These are phyloP conservation scores for Solanum pimpinellifolium DNA, from an alignment of 257 asterid genomes.

Conservation along the genomic window DNA sequence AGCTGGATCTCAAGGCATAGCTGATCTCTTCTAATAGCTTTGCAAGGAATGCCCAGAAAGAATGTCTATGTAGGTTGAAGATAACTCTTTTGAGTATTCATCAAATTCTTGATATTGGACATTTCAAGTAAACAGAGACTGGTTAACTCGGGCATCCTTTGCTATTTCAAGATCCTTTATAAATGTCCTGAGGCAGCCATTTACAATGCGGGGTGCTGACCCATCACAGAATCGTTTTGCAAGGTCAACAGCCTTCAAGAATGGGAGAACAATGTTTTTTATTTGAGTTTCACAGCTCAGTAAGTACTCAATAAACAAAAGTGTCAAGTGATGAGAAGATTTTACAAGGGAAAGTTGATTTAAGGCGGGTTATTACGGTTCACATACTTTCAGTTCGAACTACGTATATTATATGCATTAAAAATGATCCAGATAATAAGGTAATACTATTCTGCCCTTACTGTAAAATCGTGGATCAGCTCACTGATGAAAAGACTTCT, in stretches of 20 bases:
- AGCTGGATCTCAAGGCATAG: background rate
- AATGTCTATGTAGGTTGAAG: background rate
- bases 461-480: background rate
- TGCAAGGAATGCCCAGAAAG: background rate
- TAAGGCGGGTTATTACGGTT: background rate
- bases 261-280: background rate
- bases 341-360: background rate
- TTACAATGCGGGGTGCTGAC: constrained; percentile 81
- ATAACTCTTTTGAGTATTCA: background rate
- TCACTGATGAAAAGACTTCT: background rate
- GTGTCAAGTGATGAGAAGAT: background rate
- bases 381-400: background rate
- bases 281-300: background rate
- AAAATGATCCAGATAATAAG: background rate
- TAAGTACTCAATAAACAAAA: background rate
- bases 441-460: background rate
- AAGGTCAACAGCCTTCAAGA: constrained; percentile 82
- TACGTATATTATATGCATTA: background rate
- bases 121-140: constrained; percentile 11
- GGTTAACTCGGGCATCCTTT: constrained; percentile 7
- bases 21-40: background rate
- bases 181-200: constrained; percentile 80
- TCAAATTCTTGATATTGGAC: background rate
- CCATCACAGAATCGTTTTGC: constrained; percentile 98
- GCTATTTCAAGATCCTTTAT: constrained; percentile 25